A percentile compares a stretch with the other conserved stretches of the same genome.
phyloP scores from a whole-genome alignment of 106 monocot species.

The Iris macrosiphon region DNA sequence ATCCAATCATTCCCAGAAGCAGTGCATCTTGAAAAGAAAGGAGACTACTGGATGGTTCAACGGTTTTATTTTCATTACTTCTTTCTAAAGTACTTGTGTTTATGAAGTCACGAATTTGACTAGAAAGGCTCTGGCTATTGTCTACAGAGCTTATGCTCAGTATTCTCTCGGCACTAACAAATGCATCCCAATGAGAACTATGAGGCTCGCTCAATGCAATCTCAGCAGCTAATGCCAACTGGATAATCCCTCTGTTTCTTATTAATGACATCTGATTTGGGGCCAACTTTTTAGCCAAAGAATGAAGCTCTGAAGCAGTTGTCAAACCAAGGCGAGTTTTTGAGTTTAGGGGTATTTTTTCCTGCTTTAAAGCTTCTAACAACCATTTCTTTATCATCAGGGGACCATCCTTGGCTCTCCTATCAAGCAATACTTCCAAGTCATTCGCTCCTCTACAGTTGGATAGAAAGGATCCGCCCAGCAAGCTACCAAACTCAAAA shows the following conservation, averaged over 20 bases:
- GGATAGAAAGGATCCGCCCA: conserved; percentile 61
- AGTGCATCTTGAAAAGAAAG: conserved; percentile 81
- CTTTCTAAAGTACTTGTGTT: conserved; percentile 44
- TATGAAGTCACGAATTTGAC: conserved; percentile 90
- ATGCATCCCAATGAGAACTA: conserved; percentile 89
- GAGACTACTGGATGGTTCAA: conserved; percentile 25
- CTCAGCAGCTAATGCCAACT: conserved; percentile 72
- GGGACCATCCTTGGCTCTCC: conserved; percentile 66
- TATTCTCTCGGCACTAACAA: conserved; percentile 81
- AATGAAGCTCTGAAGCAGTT: conserved; percentile 49
- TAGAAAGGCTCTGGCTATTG: conserved; percentile 71
- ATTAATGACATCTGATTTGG: conserved; percentile 50
- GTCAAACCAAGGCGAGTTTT: conserved; percentile 39
- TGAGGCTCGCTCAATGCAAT: conserved; percentile 54
- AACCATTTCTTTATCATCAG: conserved; percentile 92
- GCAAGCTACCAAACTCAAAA: conserved; percentile 15
- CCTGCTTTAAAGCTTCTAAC: conserved; percentile 68
- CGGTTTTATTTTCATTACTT: conserved; percentile 13
- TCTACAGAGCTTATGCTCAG: conserved; percentile 59
- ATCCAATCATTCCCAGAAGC: conserved; percentile 76
- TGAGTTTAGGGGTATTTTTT: conserved; percentile 46
- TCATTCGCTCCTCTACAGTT: conserved; percentile 49
- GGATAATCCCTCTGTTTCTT: conserved; percentile 70
- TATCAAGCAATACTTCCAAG: conserved; percentile 72
- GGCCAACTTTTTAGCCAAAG: conserved; percentile 43